phyloP scores from a whole-genome alignment of 805 yeast species.

The Sungouiozyma ichnusensis region DNA sequence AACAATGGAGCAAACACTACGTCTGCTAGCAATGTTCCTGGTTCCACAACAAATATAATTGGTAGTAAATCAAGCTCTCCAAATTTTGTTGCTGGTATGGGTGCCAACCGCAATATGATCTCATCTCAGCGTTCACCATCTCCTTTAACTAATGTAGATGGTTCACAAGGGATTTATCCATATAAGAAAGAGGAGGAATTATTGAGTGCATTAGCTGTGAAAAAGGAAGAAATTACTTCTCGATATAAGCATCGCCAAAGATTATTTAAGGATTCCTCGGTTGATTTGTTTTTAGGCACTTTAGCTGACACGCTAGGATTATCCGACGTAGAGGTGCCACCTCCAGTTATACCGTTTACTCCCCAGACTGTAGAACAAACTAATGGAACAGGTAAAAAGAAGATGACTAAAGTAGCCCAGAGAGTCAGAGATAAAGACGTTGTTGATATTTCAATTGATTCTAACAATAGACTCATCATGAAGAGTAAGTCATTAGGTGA shows the following conservation, averaged over 20 bases:
- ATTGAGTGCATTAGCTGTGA: constrained; percentile 19
- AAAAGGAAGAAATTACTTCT: constrained; percentile 25
- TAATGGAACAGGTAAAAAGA: constrained; percentile 28
- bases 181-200: constrained; percentile 24
- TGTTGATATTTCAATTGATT: constrained; percentile 13
- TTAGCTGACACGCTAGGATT: constrained; percentile 26
- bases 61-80: constrained; percentile 10
- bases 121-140: constrained; percentile 13
- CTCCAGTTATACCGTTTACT: constrained; percentile 14
- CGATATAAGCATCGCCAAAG: constrained; percentile 29
- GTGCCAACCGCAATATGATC: constrained; percentile 1
- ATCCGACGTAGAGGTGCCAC: constrained; percentile 21
- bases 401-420: constrained; percentile 22
- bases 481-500: constrained; percentile 14
- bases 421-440: constrained; percentile 26
- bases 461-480: constrained; percentile 22
- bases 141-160: constrained; percentile 8
- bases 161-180: constrained; percentile 15
- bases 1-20: constrained; percentile 3
- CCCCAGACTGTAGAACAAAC: constrained; percentile 19
- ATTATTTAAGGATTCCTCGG: constrained; percentile 20
- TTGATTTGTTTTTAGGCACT: constrained; percentile 26
- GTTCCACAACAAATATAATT: constrained; percentile 13
- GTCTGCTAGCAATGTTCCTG: constrained; percentile 11
- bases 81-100: neutral